Evolutionary conservation across 2,329 filamentous ascomycete genomes (phyloP).

Genomic region (Botrytis paeoniae): DNA sequence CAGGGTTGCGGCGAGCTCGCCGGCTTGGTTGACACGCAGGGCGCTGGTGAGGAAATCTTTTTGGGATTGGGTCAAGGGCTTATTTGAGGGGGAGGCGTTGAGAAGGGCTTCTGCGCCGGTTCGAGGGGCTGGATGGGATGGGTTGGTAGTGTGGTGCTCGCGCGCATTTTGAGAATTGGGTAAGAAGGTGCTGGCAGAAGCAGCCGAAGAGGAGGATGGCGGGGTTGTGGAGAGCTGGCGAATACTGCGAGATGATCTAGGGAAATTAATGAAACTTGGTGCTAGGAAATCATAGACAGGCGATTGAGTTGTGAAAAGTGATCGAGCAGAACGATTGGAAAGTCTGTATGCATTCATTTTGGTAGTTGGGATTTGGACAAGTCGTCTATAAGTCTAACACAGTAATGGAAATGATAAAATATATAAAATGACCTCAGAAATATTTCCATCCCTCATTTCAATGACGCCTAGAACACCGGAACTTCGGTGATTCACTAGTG

Average conservation of each 20-base stretch:
- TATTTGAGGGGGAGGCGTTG: conserved; percentile 5
- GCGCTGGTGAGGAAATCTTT: conserved; percentile 73
- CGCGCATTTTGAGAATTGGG: not conserved
- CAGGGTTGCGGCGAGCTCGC: conserved; percentile 91
- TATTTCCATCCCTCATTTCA: not conserved
- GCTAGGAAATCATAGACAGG: conserved; percentile 42
- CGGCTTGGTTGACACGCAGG: conserved; percentile 93
- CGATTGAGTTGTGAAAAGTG: conserved; percentile 17
- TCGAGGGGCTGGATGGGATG: not conserved
- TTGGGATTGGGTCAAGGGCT: conserved; percentile 65
- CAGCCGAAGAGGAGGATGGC: conserved; percentile 1
- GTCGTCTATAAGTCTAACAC: not conserved
- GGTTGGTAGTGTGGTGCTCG: conserved; percentile 8
- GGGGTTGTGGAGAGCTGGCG: conserved; percentile 29
- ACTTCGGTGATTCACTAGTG: conserved; percentile 1
- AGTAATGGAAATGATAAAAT: not conserved
- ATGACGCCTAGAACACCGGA: conserved; percentile 10
- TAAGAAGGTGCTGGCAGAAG: not conserved
- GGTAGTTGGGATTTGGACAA: not conserved
- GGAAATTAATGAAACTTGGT: conserved; percentile 36
- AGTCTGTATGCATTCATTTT: conserved; percentile 13
- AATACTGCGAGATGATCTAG: conserved; percentile 23
- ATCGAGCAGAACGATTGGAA: conserved; percentile 22
- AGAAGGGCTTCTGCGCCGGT: conserved; percentile 4
- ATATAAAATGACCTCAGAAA: not conserved